These are phyloP conservation scores for Fraxinus dipetala DNA, from an alignment of 305 asterid species.

Conservation along the genomic window DNA sequence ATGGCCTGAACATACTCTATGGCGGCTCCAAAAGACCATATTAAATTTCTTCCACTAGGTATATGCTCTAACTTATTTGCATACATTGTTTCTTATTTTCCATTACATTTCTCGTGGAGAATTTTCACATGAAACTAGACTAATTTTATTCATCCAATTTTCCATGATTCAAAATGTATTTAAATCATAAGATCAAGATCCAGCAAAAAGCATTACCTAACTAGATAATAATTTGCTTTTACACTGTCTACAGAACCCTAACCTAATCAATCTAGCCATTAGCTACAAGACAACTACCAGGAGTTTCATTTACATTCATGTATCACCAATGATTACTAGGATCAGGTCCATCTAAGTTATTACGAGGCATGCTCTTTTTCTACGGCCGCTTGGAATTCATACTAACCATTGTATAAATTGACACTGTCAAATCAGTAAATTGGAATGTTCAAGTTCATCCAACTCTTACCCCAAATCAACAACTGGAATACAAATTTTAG, in stretches of 20 bases:
- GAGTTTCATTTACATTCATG: background rate
- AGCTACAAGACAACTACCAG: background rate
- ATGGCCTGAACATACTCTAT: background rate
- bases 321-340: background rate
- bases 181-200: background rate
- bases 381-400: background rate
- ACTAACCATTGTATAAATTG: background rate
- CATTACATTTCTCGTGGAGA: background rate
- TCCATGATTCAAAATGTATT: background rate
- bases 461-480: background rate
- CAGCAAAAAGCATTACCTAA: background rate
- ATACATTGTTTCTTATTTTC: background rate
- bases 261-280: background rate
- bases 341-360: background rate
- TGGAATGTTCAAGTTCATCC: background rate
- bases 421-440: background rate
- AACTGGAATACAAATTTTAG: background rate
- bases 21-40: background rate
- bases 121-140: background rate
- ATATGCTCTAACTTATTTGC: background rate
- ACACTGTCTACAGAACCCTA: background rate
- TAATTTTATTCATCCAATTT: background rate
- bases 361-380: background rate
- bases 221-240: background rate
- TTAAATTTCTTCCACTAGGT: background rate